Conservation (phyloP, 192 early-diverging fungal species). For the Entomortierella lignicola region DNA sequence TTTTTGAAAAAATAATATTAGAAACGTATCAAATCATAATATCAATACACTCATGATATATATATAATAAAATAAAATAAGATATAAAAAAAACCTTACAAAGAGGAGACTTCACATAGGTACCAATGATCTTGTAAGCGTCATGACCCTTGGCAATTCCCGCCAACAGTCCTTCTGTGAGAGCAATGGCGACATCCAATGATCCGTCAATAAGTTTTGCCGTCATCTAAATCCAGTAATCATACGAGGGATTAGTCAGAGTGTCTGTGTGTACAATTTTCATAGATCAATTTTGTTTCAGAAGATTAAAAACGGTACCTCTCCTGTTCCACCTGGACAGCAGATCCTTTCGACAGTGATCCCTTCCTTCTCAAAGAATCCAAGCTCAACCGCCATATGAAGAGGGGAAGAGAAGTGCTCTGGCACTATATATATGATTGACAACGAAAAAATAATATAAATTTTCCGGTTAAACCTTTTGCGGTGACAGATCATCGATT, state of each 20-base stretch:
- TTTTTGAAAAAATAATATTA: neutral
- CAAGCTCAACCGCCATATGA: constrained; percentile 68
- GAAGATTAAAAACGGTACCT: constrained; percentile 32
- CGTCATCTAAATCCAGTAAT: constrained; percentile 69
- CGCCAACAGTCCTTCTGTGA: constrained; percentile 87
- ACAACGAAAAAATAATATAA: neutral
- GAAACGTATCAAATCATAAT: neutral
- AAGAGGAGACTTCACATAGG: constrained; percentile 81
- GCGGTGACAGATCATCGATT: too few species aligned
- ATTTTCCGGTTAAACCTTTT: too few species aligned
- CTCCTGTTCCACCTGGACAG: constrained; percentile 55
- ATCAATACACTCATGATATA: neutral
- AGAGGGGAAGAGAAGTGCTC: constrained; percentile 84
- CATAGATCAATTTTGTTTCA: too few species aligned
- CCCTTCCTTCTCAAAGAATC: constrained; percentile 61
- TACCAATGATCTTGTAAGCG: constrained; percentile 79
- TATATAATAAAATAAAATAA: constrained; percentile 17
- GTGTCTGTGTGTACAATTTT: neutral
- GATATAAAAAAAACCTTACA: constrained; percentile 51
- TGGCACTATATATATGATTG: constrained; percentile 58
- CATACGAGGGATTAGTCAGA: too few species aligned
- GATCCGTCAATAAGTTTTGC: constrained; percentile 70
- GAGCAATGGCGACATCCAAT: constrained; percentile 85
- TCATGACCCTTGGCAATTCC: constrained; percentile 69
- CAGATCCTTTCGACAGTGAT: constrained; percentile 70